Base-by-base conservation (phyloP, 345 rosid genomes). In the Abelmoschus esculentus region DNA sequence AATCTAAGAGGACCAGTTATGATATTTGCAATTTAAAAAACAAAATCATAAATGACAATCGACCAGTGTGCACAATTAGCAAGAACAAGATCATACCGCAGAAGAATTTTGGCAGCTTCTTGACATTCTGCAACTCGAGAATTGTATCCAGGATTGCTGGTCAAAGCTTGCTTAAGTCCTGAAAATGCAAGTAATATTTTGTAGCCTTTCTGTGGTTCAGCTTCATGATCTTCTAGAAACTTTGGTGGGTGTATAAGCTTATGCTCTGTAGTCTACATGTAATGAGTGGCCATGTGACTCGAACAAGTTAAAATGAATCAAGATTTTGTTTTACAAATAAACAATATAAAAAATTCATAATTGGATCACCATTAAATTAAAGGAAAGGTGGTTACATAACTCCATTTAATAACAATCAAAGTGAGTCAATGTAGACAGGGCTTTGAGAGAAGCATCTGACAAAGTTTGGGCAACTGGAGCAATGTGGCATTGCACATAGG, bases 141-240 rank as follows among this genome's bases (percentile, higher is more conserved):
- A 75, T 95, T 95, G 74, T 95, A 95, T 72, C 99, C 99, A 76
- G 97, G 96, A 80, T 85, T 91, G 76, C 76, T 87, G 68, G 93
- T 91, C 81, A 88, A 85, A 28, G 96, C 89, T 66, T 89, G 86
- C 85, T 79, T 95, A 82, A 91, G 79, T 81, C 99, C 99, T 66
- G 97, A 95, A 81, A 95, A 86, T 54, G 97, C 99, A 77, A 95
- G 77, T 72, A 95, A 80, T 82, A 95, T 84, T 80, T 84, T 95
- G 91, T 80, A 89, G 64, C 87, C 76, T 61, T 84, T 84, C 73
- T 79, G 77, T 42, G 79, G 52, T 19, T 40, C 67, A 63, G 31
- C 11, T 26, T 40, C 52, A 0, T 18, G 70, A 46, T 70, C 26
- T 3, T 61, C 70, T 34, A 52, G 72, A 67, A 40, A 40, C 60